phyloP scores from a whole-genome alignment of 805 yeast genomes.

The Tetrapisispora taiwanensis region DNA sequence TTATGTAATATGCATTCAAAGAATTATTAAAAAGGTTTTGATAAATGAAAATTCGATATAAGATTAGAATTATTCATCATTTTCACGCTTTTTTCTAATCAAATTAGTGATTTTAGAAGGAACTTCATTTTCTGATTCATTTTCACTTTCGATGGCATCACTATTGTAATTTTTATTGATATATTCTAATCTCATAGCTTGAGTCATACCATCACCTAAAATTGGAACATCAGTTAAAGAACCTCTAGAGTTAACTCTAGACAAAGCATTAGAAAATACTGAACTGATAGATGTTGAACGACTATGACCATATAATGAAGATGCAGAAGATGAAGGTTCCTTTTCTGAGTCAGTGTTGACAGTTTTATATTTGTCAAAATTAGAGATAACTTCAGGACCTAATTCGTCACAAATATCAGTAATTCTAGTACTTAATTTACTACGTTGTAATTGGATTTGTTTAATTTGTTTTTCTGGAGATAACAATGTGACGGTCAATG shows the following conservation, averaged over 20 bases:
- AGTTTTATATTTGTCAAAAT: conserved; percentile 42
- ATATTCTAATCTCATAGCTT: conserved; percentile 1
- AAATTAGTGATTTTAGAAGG: conserved; percentile 18
- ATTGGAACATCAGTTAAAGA: conserved; percentile 58
- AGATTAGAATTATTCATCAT: not conserved
- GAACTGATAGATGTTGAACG: conserved; percentile 24
- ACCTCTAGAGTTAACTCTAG: conserved; percentile 51
- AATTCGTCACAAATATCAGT: conserved; percentile 70
- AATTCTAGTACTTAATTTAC: conserved; percentile 54
- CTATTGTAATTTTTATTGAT: not conserved
- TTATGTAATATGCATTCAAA: too few species aligned
- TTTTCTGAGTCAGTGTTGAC: conserved; percentile 1
- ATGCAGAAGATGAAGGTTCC: conserved; percentile 7
- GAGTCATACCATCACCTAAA: conserved; percentile 28
- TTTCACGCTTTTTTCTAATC: conserved; percentile 22
- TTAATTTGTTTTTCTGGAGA: conserved; percentile 35
- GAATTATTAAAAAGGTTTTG: too few species aligned
- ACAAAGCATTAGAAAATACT: conserved; percentile 45
- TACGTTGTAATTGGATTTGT: conserved; percentile 49
- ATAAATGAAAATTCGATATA: too few species aligned
- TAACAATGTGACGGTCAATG: conserved; percentile 41
- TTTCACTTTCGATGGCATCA: conserved; percentile 1
- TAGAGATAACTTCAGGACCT: conserved; percentile 85
- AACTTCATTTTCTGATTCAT: conserved; percentile 6
- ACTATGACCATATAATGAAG: conserved; percentile 13